Evolutionary conservation across 2,329 filamentous ascomycete genomes (phyloP).

Genomic region (Teratosphaeria destructans): DNA sequence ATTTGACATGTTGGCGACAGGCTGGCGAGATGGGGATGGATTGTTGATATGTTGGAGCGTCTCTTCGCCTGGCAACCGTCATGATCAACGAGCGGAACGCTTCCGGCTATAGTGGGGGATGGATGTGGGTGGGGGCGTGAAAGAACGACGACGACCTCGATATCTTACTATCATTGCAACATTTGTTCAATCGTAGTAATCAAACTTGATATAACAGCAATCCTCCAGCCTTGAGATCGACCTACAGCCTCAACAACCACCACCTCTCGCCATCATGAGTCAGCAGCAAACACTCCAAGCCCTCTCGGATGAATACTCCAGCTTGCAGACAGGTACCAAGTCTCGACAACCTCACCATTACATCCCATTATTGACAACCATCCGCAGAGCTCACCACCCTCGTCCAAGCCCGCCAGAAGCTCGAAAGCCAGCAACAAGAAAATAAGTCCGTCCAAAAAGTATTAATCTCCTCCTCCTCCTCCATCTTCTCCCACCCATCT

Average conservation of each 20-base stretch:
- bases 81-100: neutral
- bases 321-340: slow-evolving; percentile 42
- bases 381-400: slow-evolving; percentile 63
- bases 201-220: neutral
- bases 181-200: neutral
- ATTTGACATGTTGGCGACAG: slow-evolving; percentile 61
- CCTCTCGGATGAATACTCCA: slow-evolving; percentile 79
- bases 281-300: slow-evolving; percentile 67
- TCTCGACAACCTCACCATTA: neutral
- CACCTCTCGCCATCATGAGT: slow-evolving; percentile 20
- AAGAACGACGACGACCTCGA: neutral
- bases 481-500: neutral
- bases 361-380: neutral
- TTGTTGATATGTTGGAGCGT: neutral
- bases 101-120: neutral
- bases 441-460: slow-evolving; percentile 81
- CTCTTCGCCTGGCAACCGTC: neutral
- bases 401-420: slow-evolving; percentile 73
- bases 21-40: neutral
- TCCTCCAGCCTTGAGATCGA: too few species aligned
- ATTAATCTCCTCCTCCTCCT: neutral
- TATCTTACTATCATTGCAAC: neutral
- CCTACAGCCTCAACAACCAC: neutral
- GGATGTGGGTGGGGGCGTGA: neutral
- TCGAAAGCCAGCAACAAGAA: slow-evolving; percentile 90